Conservation (phyloP, 2,329 filamentous ascomycete species). For the Fusarium annulatum region DNA sequence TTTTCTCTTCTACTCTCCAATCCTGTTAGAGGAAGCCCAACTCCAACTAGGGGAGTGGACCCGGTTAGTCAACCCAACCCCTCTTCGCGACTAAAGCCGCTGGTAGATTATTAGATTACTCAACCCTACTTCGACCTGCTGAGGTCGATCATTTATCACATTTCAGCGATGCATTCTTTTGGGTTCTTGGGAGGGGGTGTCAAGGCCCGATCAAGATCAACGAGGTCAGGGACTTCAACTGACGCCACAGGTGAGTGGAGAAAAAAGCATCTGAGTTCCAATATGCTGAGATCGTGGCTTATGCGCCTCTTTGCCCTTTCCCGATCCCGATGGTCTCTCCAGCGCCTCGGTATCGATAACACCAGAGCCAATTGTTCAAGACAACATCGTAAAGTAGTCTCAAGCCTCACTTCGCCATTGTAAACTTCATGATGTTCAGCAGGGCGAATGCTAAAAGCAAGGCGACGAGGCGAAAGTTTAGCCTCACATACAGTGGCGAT, state of each 20-base stretch:
- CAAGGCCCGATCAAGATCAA: not conserved
- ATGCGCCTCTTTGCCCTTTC: conserved; percentile 11
- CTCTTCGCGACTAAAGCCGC: conserved; percentile 15
- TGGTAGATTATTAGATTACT: conserved; percentile 23
- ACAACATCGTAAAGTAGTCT: conserved; percentile 8
- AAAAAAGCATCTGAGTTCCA: conserved; percentile 10
- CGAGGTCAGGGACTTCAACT: conserved; percentile 1
- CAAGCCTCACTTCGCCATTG: conserved; percentile 19
- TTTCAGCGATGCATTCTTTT: conserved; percentile 11
- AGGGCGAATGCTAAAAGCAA: conserved; percentile 25
- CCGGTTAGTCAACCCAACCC: conserved; percentile 3
- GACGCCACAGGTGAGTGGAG: conserved; percentile 6
- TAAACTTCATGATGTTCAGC: conserved; percentile 12
- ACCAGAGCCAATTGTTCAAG: conserved; percentile 12
- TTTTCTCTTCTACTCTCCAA: conserved; percentile 26
- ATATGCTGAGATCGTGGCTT: conserved; percentile 33
- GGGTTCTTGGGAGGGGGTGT: conserved; percentile 3
- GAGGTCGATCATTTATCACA: conserved; percentile 31
- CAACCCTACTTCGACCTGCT: conserved; percentile 18
- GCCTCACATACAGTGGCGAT: conserved; percentile 18
- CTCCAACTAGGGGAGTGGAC: conserved; percentile 26
- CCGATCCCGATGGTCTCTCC: conserved; percentile 31
- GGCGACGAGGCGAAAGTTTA: conserved; percentile 10
- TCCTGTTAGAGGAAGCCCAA: not conserved
- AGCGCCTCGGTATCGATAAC: conserved; percentile 25